These are phyloP conservation scores for Ceratocystis ficicola DNA, from an alignment of 2,329 filamentous ascomycete species.

Conservation along the genomic window DNA sequence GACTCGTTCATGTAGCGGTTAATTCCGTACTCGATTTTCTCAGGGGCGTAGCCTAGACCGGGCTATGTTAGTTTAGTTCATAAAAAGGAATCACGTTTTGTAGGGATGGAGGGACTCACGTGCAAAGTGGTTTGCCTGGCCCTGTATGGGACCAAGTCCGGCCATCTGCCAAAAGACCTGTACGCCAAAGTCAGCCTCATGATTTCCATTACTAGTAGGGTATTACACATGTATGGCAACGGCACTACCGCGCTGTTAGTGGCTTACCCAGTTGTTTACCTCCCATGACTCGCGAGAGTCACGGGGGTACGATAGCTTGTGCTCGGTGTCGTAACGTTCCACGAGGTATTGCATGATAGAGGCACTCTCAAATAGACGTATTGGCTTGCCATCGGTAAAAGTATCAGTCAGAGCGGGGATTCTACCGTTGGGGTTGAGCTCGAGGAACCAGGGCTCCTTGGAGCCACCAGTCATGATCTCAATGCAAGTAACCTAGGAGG, in stretches of 20 bases:
- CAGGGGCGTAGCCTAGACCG: slow-evolving; percentile 55
- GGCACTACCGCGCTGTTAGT: not conserved
- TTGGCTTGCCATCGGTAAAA: slow-evolving; percentile 57
- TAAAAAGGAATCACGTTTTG: too few relatives aligned
- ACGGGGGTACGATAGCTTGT: slow-evolving; percentile 69
- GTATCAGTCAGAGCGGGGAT: slow-evolving; percentile 80
- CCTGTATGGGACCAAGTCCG: slow-evolving; percentile 72
- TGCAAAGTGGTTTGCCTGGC: slow-evolving; percentile 71
- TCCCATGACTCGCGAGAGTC: slow-evolving; percentile 67
- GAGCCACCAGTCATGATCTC: slow-evolving; percentile 12
- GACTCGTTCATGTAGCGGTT: slow-evolving; percentile 75
- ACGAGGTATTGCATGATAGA: slow-evolving; percentile 76
- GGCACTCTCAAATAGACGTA: slow-evolving; percentile 72
- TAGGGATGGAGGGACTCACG: slow-evolving; percentile 33
- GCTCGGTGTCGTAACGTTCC: slow-evolving; percentile 65
- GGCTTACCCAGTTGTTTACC: slow-evolving; percentile 58
- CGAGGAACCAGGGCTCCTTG: slow-evolving; percentile 66
- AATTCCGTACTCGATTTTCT: slow-evolving; percentile 71
- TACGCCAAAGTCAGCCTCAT: not conserved
- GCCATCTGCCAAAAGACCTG: slow-evolving; percentile 63
- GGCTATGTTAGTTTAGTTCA: not conserved
- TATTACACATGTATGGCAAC: too few relatives aligned
- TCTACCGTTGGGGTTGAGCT: slow-evolving; percentile 85
- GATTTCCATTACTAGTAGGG: too few relatives aligned
- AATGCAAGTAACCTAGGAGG: slow-evolving; percentile 15